These are phyloP conservation scores for Annulohypoxylon truncatum DNA, from an alignment of 2,329 filamentous ascomycete genomes.

Conservation along the genomic window DNA sequence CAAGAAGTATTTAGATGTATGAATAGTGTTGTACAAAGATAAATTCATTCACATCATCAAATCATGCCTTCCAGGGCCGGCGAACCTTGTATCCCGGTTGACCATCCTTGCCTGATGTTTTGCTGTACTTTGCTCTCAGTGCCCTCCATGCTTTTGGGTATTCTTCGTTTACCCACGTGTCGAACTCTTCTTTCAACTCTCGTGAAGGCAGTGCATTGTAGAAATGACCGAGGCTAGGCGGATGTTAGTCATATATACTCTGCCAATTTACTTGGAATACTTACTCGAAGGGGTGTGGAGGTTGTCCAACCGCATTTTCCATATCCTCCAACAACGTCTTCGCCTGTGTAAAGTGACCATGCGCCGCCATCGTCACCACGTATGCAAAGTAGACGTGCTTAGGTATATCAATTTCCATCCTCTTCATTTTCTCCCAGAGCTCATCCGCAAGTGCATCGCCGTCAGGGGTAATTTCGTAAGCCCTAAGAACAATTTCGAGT, in stretches of 20 bases:
- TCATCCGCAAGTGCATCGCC: conserved; percentile 70
- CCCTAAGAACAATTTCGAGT: conserved; percentile 82
- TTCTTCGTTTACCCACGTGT: conserved; percentile 76
- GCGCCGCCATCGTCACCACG: conserved; percentile 78
- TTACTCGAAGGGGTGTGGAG: conserved; percentile 46
- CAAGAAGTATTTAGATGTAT: conserved; percentile 32
- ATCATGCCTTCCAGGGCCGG: conserved; percentile 61
- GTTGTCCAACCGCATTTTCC: conserved; percentile 67
- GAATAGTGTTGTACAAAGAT: conserved; percentile 49
- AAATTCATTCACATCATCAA: conserved; percentile 33
- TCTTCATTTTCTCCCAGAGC: conserved; percentile 77
- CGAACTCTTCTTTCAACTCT: conserved; percentile 74
- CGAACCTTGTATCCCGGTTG: conserved; percentile 62
- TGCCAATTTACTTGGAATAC: conserved; percentile 19
- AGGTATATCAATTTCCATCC: conserved; percentile 83
- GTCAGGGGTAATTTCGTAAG: conserved; percentile 73
- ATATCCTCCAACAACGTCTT: conserved; percentile 74
- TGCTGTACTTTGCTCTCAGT: conserved; percentile 65
- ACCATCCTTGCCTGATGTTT: conserved; percentile 57
- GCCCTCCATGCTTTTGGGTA: conserved; percentile 78
- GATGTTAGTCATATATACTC: conserved; percentile 31
- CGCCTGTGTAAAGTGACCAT: conserved; percentile 76
- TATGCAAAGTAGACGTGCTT: conserved; percentile 80
- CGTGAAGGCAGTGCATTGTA: conserved; percentile 78
- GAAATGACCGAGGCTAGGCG: conserved; percentile 71